These are phyloP conservation scores for Trypethelium eluteriae DNA, from an alignment of 495 filamentous ascomycete genomes.

Conservation along the genomic window DNA sequence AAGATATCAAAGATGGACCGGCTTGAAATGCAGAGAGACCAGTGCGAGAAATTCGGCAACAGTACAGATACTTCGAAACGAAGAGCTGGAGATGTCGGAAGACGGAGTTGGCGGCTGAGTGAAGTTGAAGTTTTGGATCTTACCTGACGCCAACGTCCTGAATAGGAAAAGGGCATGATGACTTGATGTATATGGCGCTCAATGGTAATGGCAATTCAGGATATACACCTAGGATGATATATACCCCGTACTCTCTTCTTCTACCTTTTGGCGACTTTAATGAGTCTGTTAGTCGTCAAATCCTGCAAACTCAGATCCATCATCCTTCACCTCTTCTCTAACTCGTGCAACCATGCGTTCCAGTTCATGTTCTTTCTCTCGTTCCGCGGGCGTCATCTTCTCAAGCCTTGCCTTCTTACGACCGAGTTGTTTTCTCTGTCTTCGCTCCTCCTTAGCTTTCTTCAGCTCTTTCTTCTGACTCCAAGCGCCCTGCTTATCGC, in stretches of 20 bases:
- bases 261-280: neutral
- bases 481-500: slow-evolving; percentile 65
- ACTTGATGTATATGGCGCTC: neutral
- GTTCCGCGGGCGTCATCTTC: slow-evolving; percentile 68
- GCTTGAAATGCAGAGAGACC: neutral
- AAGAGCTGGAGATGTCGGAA: neutral
- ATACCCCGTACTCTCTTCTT: neutral
- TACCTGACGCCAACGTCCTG: neutral
- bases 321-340: slow-evolving; percentile 40
- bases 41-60: neutral
- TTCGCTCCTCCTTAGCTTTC: slow-evolving; percentile 54
- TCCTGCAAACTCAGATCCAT: slow-evolving; percentile 33
- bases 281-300: slow-evolving; percentile 14
- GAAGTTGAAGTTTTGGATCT: neutral
- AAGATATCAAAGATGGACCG: slow-evolving; percentile 7
- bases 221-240: neutral
- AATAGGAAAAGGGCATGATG: neutral
- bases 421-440: slow-evolving; percentile 66
- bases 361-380: slow-evolving; percentile 59
- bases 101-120: neutral
- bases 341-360: slow-evolving; percentile 66
- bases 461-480: slow-evolving; percentile 69
- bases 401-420: slow-evolving; percentile 60
- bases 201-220: neutral
- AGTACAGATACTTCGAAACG: neutral